Evolutionary conservation across 352 stramenopile genomes (phyloP), one percentile per base, ranked within the genome.

Genomic region (Stephanocyclus meneghinianus): DNA sequence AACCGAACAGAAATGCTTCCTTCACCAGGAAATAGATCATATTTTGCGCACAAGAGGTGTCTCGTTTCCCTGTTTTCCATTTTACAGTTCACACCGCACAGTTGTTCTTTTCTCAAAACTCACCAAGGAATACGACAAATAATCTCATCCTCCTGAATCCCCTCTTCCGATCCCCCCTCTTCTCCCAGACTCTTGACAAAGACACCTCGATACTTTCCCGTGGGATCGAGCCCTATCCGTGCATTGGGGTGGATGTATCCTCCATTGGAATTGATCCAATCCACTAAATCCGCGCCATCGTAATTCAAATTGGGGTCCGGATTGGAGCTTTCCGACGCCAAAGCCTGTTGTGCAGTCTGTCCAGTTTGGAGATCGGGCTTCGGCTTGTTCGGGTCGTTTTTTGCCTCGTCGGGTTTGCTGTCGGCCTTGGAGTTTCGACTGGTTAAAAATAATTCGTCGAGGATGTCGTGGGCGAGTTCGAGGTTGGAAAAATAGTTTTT

Each of bases 231-330:
- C 8, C 74, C 74, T 51, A 81, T 81, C 40, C 74, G 42, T 15
- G 66, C 66, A 70, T 81, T 81, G 3, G 40, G 35, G 57, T 81
- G 74, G 9, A 81, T 76, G n/a, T 66, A 72, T 37, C 74, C 74
- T n/a, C 74, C 74, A 61, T 81, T 81, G 37, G 26, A 30, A 47
- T 57, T 76, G 26, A 81, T 81, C 74, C 74, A 81, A 18, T 70
- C 65, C 30, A 81, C 65, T 2, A 81, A 44, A 50, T 81, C 74
- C 1, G 59, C 48, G n/a, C 74, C 74, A 51, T 81, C 66, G 15
- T 80, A 80, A 11, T 53, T 29, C 16, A 81, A 50, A 68, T 81
- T 75, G 7, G 26, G 47, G 40, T 79, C 63, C 5, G 37, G 11
- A 42, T 62, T 62, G 29, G 53, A 40, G 35, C 9, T 44, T 18